Percentiles rank a stretch among this genome's conserved stretches.
Evolutionary conservation across 2,329 filamentous ascomycete genomes (phyloP).

Genomic region (Penicillium sp.): DNA sequence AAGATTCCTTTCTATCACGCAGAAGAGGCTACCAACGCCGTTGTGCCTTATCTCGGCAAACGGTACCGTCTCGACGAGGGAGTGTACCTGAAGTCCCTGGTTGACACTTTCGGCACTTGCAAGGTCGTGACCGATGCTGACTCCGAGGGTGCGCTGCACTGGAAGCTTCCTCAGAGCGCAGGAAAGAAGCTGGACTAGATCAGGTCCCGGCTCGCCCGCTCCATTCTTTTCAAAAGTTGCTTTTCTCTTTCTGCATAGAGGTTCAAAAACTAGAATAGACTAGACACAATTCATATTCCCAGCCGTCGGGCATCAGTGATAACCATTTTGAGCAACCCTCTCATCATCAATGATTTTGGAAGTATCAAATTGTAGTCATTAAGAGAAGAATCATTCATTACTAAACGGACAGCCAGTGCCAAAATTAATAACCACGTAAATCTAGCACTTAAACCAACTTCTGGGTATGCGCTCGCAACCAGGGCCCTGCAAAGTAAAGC

Average conservation of each 20-base stretch:
- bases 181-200: conserved; percentile 16
- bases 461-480: conserved; percentile 15
- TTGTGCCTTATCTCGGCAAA: conserved; percentile 52
- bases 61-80: conserved; percentile 17
- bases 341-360: not conserved
- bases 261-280: not conserved
- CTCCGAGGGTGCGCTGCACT: conserved; percentile 16
- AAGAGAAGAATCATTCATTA: not conserved
- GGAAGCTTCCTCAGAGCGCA: conserved; percentile 6
- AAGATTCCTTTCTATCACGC: conserved; percentile 61
- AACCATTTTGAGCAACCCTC: not conserved
- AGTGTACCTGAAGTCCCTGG: conserved; percentile 13
- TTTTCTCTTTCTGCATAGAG: not conserved
- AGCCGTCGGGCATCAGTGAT: too few relatives aligned
- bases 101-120: conserved; percentile 15
- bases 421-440: not conserved
- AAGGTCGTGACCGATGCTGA: conserved; percentile 16
- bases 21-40: conserved; percentile 56
- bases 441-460: conserved; percentile 6
- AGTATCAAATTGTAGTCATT: not conserved
- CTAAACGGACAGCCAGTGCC: too few relatives aligned
- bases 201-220: not conserved
- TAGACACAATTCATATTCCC: not conserved
- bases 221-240: not conserved
- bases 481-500: conserved; percentile 32